Percentiles rank a stretch among this genome's conserved stretches.
Evolutionary conservation across 108 stramenopile genomes (phyloP).

Genomic region (Cyclotella sp.): DNA sequence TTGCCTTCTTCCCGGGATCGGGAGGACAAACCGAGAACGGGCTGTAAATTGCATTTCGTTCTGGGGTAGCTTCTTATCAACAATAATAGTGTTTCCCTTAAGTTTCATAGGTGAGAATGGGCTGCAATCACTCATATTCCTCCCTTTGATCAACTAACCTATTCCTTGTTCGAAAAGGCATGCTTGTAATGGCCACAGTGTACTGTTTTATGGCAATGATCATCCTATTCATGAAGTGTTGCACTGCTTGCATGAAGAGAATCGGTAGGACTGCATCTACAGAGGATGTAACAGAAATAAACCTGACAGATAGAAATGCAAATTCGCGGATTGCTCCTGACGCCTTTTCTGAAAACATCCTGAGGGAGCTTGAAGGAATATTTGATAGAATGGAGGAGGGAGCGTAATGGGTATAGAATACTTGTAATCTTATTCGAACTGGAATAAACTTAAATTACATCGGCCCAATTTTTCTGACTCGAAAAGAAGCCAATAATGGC

Average conservation of each 20-base stretch:
- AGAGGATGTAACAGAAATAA: background rate
- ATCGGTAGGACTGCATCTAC: background rate
- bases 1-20: constrained; percentile 34
- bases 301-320: background rate
- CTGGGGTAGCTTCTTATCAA: constrained; percentile 64
- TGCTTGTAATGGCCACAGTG: constrained; percentile 14
- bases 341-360: background rate
- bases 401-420: background rate
- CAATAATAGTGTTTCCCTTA: constrained; percentile 54
- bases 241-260: background rate
- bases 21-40: constrained; percentile 45
- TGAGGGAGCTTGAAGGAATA: constrained; percentile 34
- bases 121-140: background rate
- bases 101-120: constrained; percentile 33
- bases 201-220: constrained; percentile 36
- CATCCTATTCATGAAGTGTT: constrained; percentile 17
- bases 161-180: constrained; percentile 5
- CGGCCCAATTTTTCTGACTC: constrained; percentile 82
- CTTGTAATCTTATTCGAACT: constrained; percentile 15
- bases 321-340: background rate
- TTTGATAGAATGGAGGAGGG: constrained; percentile 43
- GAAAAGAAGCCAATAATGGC: constrained; percentile 71
- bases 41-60: constrained; percentile 59
- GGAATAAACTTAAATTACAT: constrained; percentile 48
- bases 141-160: constrained; percentile 1